phyloP scores from a whole-genome alignment of 129 eudicot species.

The Flaveria robusta region DNA sequence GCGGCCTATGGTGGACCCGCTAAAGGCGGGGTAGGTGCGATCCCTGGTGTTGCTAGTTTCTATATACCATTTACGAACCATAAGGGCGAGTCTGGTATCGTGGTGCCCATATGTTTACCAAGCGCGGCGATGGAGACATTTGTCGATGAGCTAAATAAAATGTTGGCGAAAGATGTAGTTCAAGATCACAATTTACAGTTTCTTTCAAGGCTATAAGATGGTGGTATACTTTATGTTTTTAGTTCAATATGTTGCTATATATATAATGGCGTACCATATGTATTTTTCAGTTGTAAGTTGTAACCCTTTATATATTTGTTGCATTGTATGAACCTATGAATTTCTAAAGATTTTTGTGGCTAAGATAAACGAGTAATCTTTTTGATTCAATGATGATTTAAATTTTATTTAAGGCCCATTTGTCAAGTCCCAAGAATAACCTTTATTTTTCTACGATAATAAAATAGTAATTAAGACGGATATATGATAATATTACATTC shows the following conservation, averaged over 20 bases:
- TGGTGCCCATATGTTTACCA: conserved; percentile 63
- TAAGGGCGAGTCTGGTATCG: conserved; percentile 56
- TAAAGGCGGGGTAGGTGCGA: conserved; percentile 62
- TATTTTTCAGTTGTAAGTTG: conserved; percentile 11
- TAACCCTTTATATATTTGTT: neutral
- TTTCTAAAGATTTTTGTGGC: neutral
- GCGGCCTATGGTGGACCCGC: conserved; percentile 74
- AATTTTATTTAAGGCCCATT: neutral
- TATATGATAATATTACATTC: no score
- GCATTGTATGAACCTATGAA: neutral
- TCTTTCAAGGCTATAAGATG: conserved; percentile 1
- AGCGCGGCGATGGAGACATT: conserved; percentile 49
- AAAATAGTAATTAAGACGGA: no score
- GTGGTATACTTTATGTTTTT: neutral
- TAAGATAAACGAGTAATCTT: neutral
- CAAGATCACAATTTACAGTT: neutral
- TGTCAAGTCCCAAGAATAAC: neutral
- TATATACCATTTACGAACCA: conserved; percentile 54
- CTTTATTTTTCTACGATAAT: no score
- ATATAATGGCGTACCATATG: neutral
- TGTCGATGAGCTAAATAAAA: conserved; percentile 41
- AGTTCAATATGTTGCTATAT: neutral
- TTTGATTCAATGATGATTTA: neutral
- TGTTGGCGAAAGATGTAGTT: conserved; percentile 29
- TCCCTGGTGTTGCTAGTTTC: conserved; percentile 66